A percentile compares a stretch with the other conserved stretches of the same genome.
Conservation (phyloP, 179 eudicot species). For the Heliamphora pulchella region DNA sequence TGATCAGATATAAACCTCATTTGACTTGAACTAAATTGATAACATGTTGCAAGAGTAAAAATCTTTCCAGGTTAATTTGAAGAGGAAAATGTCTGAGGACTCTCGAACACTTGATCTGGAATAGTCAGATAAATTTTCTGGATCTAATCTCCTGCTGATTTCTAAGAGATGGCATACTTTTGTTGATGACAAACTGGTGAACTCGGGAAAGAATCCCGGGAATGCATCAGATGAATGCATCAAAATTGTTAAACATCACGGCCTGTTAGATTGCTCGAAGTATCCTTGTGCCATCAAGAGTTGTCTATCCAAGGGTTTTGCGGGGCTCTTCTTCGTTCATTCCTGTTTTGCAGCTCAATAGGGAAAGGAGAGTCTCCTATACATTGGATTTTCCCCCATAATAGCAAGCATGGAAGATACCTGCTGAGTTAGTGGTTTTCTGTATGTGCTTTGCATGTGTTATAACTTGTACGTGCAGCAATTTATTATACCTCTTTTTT, state of each 20-base stretch:
- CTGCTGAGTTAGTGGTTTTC: neutral
- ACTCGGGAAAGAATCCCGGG: constrained; percentile 15
- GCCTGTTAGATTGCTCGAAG: constrained; percentile 32
- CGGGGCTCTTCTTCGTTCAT: constrained; percentile 53
- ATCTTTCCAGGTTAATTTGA: constrained; percentile 59
- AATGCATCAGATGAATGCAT: constrained; percentile 23
- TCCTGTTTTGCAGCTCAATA: constrained; percentile 37
- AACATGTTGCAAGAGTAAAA: constrained; percentile 49
- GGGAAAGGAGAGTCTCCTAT: constrained; percentile 32
- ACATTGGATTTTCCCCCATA: constrained; percentile 4
- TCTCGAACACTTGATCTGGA: constrained; percentile 25
- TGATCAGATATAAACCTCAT: neutral
- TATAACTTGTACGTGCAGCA: neutral
- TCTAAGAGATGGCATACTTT: constrained; percentile 39
- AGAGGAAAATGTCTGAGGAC: constrained; percentile 52
- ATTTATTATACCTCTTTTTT: neutral
- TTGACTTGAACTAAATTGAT: neutral
- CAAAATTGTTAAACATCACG: constrained; percentile 27
- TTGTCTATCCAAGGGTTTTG: constrained; percentile 64
- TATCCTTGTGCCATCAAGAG: constrained; percentile 66
- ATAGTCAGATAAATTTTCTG: constrained; percentile 17
- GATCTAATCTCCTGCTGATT: constrained; percentile 14
- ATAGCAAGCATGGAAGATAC: neutral
- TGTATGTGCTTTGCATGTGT: neutral
- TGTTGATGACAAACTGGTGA: constrained; percentile 11